Base-by-base conservation (phyloP, 495 filamentous ascomycete species). In the Polyplosphaeria fusca region DNA sequence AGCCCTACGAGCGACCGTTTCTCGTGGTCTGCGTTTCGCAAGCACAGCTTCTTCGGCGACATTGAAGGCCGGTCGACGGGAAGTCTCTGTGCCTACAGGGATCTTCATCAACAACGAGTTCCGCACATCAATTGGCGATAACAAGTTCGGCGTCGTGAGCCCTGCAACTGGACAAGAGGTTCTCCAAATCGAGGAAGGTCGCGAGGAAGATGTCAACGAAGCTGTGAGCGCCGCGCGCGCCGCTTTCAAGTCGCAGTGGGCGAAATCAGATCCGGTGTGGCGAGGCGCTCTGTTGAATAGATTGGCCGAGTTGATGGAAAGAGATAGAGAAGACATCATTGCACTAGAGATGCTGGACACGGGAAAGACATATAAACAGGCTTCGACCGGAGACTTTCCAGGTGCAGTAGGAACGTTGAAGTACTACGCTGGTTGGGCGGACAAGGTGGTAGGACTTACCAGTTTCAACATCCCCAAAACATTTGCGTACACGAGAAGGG, bases 171-270 rank as follows among this genome's bases (percentile, higher is more conserved):
- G 43, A 23, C 5, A 42, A 42, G 39, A 42, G 20, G 20, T 42
- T 26, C 24, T 46, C 18, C 43, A 35, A 35, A 35, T 35, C 7
- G 30, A 35, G 14, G 30, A 35, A 35, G 30, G 30, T 22, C 14
- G 30, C 35, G 37, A 26, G 9, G 49, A 38, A 26, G 78, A 81
- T 66, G 73, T 81, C 45, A 74, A 80, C 42, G 73, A 77, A 45
- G 76, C 78, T 32, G 77, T 81, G 28, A 58, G 63, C 14, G 74
- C 73, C 7, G 77, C 75, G 13, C 68, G 67, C 37, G 62, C 67
- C 5, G 77, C 77, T 27, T 79, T 78, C 18, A 25, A 53, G 22
- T 20, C 26, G 48, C 61, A 66, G 28, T 81, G 78, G 78, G 65
- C 58, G 18, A 60, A 70, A 35, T 72, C 66, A 11, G 71, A 73